Evolutionary conservation across 164 flowering plant genomes (phyloP), one percentile per base, ranked within the genome.

Genomic region (Cinnamomum chago): DNA sequence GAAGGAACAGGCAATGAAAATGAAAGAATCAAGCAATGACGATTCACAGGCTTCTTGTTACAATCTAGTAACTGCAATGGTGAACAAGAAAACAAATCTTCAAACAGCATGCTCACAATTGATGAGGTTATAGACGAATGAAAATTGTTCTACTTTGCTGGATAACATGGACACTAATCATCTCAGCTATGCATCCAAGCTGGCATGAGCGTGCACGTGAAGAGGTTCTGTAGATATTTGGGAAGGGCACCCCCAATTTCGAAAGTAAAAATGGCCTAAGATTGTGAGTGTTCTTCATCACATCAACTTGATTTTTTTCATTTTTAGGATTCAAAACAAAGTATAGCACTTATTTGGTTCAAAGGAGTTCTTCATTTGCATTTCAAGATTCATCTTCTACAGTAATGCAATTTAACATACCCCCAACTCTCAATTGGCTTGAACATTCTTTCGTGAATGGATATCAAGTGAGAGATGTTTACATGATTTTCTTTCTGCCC

Each of bases 41-140:
- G 76, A 73, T 52, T 30, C 67, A 24, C 58, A 50, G 70, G 75
- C 28, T 20, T 68, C 51, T 25, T 68, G n/a, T 28, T 73, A 62
- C 35, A 66, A 55, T 73, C 70, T 40, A 73, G 50, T 51, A 73
- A 67, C 18, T 25, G 22, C 20, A 23, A 52, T 51, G 62, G 50
- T 65, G 47, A 18, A 30, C 62, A 66, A 40, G 70, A 70, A 51
- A 22, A 10, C 11, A 51, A 25, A 6, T 70, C 62, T 23, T 23
- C 0, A 60, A 51, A 70, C 15, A 9, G 18, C 17, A 11, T 86
- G 24, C 75, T 85, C 82, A 82, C 75, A 50, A 73, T 75, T 2
- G 70, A 82, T 12, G 89, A 86, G 2, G 80, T 86, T 12, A 81
- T 86, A 6, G 87, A 83, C 23, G 86, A 83, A 66, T 84, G 86